Evolutionary conservation across 768 basidiomycete genomes (phyloP).

Genomic region (Rubroboletus pulcherrimus): DNA sequence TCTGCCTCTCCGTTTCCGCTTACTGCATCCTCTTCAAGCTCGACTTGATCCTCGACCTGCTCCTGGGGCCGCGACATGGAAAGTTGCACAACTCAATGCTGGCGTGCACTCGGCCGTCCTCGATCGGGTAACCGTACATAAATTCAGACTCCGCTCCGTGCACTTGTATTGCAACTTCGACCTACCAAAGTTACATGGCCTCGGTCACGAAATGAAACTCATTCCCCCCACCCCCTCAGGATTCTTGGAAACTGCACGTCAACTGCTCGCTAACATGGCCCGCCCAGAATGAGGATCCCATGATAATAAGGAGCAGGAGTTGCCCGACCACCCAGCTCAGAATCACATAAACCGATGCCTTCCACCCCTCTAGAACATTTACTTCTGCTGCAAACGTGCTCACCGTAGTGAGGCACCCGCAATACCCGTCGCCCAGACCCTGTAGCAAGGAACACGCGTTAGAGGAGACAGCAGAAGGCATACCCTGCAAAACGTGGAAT

Average conservation of each 20-base stretch:
- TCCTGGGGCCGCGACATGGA: slow-evolving; percentile 38
- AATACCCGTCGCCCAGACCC: slow-evolving; percentile 88
- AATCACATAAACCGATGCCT: slow-evolving; percentile 64
- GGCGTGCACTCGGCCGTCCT: slow-evolving; percentile 14
- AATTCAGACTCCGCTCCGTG: slow-evolving; percentile 30
- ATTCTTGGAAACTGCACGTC: slow-evolving; percentile 45
- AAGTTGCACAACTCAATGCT: slow-evolving; percentile 25
- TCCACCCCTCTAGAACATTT: slow-evolving; percentile 49
- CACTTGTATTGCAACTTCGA: neutral
- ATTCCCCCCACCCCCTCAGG: slow-evolving; percentile 1
- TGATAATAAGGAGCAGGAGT: slow-evolving; percentile 61
- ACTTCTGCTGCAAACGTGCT: slow-evolving; percentile 90
- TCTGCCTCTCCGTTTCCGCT: slow-evolving; percentile 62
- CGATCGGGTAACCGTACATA: slow-evolving; percentile 25
- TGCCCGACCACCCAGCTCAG: slow-evolving; percentile 72
- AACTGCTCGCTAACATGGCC: slow-evolving; percentile 42
- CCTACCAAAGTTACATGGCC: neutral
- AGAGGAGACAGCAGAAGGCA: slow-evolving; percentile 37
- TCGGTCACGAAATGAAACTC: neutral
- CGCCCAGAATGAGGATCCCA: slow-evolving; percentile 63
- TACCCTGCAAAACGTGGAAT: slow-evolving; percentile 67
- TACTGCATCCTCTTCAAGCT: slow-evolving; percentile 57
- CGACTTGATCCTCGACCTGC: slow-evolving; percentile 46
- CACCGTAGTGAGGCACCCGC: slow-evolving; percentile 91
- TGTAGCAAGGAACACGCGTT: slow-evolving; percentile 70